Evolutionary conservation across 1,139 yeast genomes (phyloP).

Genomic region (Chernovozyma sophiae-reginae): DNA sequence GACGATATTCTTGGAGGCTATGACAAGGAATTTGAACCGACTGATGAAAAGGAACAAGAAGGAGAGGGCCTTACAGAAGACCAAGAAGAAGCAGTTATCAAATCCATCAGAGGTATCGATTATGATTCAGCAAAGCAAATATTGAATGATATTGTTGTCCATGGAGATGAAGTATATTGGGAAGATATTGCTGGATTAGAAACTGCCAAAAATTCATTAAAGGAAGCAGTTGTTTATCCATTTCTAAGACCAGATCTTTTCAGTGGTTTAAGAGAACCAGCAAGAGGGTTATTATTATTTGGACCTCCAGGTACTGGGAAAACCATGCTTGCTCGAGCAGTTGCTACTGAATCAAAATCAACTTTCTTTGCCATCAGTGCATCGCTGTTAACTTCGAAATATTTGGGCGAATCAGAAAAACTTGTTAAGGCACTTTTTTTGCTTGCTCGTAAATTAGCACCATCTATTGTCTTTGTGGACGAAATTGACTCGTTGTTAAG

Average conservation of each 20-base stretch:
- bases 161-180: constrained; percentile 96
- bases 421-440: constrained; percentile 84
- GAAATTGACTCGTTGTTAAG: constrained; percentile 92
- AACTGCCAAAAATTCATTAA: constrained; percentile 80
- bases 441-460: constrained; percentile 82
- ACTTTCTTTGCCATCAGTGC: constrained; percentile 93
- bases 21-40: constrained; percentile 9
- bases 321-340: constrained; percentile 96
- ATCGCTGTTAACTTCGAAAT: constrained; percentile 87
- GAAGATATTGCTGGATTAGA: constrained; percentile 95
- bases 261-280: constrained; percentile 90
- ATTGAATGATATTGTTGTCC: constrained; percentile 84
- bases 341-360: constrained; percentile 93
- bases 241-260: constrained; percentile 91
- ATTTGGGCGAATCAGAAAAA: constrained; percentile 91
- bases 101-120: constrained; percentile 40
- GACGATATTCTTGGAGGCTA: constrained; percentile 26
- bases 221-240: constrained; percentile 96
- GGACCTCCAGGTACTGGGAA: constrained; percentile 99
- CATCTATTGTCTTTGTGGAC: constrained; percentile 92
- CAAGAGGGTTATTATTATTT: constrained; percentile 90
- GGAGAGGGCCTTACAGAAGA: constrained; percentile 43
- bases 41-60: constrained; percentile 13
- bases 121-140: constrained; percentile 55
- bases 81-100: constrained; percentile 56